Base-by-base conservation (phyloP, 352 stramenopile genomes). In the Globisporangium cylindrosporum region DNA sequence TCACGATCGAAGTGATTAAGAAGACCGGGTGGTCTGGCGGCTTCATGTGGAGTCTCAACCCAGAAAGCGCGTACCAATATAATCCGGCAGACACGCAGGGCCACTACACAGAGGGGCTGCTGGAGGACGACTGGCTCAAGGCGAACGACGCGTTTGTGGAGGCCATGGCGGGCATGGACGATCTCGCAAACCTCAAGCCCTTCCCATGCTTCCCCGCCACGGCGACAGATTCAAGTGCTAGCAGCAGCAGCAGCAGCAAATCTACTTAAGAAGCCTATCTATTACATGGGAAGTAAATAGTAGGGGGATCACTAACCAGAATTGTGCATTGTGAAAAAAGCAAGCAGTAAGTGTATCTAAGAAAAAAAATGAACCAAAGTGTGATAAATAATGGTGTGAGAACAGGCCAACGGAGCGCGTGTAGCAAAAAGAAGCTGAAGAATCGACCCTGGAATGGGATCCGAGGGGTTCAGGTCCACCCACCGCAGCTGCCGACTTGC, bases 1-100 rank as follows among this genome's bases (percentile, higher is more conserved):
- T 73, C 24, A 67, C 69, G 27, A 75, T 81, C 29, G 59, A 77
- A 22, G 55, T 73, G n/a, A 64, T 78, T 24, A 76, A 71, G 53
- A 43, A 81, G 32, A 51, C 66, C 2, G 75, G 75, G 9, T 81
- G 71, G 55, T 62, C 73, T 4, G 75, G 75, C 12, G 75, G 75
- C 20, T 81, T 76, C 38, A 38, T 81, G 18, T 80, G 73, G 75
- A 66, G 67, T 12, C 61, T 81, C n/a, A 81, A 81, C 53, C 75
- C 75, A 1, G 75, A 81, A 63, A 76, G 64, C 25, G 71, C 61
- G 49, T 81, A 80, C 59, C 75, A 81, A 48, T 81, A 65, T 64
- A 81, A 81, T 60, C 75, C 75, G 22, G 72, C 73, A 4, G 70
- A 79, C 15, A 77, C 29, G 12, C 10, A 41, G 6, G 75, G 72